These are phyloP conservation scores for Coix lacrymajobi DNA, from an alignment of 176 grass and related monocot genomes.

Conservation along the genomic window DNA sequence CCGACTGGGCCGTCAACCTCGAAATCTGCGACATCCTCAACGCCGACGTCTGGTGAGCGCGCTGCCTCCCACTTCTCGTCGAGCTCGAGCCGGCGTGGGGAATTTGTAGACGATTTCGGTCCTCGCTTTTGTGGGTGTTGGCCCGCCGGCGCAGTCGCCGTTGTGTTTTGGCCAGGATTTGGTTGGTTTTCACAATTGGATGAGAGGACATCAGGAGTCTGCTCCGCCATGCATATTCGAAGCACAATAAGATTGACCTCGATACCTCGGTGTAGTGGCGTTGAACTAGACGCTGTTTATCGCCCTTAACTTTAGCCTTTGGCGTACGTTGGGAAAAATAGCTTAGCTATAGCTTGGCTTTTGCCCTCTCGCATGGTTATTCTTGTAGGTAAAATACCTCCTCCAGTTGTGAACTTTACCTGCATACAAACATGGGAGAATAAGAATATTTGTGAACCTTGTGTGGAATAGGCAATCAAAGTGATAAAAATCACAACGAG, in stretches of 20 bases:
- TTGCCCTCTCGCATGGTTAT: neutral
- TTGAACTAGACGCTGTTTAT: neutral
- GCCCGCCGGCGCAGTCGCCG: neutral
- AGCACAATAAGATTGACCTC: neutral
- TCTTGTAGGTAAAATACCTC: neutral
- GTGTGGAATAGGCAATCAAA: neutral
- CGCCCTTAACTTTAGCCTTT: neutral
- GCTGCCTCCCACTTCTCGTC: neutral
- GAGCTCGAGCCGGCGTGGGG: neutral
- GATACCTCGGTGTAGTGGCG: neutral
- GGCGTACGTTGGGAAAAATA: neutral
- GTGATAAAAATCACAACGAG: neutral
- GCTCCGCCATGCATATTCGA: neutral
- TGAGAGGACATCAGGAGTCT: neutral
- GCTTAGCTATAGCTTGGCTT: neutral
- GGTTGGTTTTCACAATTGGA: neutral
- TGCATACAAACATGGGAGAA: neutral
- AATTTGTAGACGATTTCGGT: neutral
- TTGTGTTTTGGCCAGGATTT: neutral
- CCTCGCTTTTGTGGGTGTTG: neutral
- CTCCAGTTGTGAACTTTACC: neutral
- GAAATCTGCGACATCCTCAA: conserved; percentile 90
- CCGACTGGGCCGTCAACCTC: conserved; percentile 88
- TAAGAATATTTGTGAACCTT: neutral
- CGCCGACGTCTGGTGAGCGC: conserved; percentile 58